These are phyloP conservation scores for Fusarium ambrosium DNA, from an alignment of 2,329 filamentous ascomycete species.

Conservation along the genomic window DNA sequence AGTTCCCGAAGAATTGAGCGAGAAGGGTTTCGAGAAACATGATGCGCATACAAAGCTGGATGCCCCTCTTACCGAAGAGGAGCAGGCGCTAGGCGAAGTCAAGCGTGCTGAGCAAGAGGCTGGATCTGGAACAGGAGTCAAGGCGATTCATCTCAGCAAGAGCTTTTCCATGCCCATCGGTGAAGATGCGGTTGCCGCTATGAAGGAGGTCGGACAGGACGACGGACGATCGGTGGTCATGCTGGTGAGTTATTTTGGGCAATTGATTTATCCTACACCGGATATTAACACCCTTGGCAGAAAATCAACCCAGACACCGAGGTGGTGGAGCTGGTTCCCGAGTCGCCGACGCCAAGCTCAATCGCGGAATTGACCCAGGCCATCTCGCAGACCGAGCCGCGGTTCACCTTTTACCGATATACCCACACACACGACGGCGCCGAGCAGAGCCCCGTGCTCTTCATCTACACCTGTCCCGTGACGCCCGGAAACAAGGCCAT, in stretches of 20 bases:
- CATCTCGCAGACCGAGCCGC: constrained; percentile 77
- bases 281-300: constrained; percentile 54
- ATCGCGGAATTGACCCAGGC: constrained; percentile 69
- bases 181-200: constrained; percentile 73
- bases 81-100: constrained; percentile 77
- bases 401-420: constrained; percentile 84
- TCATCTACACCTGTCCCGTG: constrained; percentile 85
- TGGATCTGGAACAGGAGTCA: constrained; percentile 73
- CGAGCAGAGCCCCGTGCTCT: constrained; percentile 73
- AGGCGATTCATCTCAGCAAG: constrained; percentile 72
- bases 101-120: constrained; percentile 82
- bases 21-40: constrained; percentile 78
- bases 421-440: constrained; percentile 67
- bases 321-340: constrained; percentile 73
- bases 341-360: constrained; percentile 64
- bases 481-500: constrained; percentile 75
- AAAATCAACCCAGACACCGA: constrained; percentile 81
- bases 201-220: constrained; percentile 69
- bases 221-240: constrained; percentile 70
- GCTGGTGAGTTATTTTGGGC: constrained; percentile 65
- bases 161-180: constrained; percentile 70
- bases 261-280: neutral
- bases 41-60: constrained; percentile 74
- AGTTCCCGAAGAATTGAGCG: constrained; percentile 75
- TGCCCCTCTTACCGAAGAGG: constrained; percentile 84